Percentiles rank a stretch among this genome's conserved stretches.
phyloP scores from a whole-genome alignment of 208 protist species.

The Crithidia thermophila region DNA sequence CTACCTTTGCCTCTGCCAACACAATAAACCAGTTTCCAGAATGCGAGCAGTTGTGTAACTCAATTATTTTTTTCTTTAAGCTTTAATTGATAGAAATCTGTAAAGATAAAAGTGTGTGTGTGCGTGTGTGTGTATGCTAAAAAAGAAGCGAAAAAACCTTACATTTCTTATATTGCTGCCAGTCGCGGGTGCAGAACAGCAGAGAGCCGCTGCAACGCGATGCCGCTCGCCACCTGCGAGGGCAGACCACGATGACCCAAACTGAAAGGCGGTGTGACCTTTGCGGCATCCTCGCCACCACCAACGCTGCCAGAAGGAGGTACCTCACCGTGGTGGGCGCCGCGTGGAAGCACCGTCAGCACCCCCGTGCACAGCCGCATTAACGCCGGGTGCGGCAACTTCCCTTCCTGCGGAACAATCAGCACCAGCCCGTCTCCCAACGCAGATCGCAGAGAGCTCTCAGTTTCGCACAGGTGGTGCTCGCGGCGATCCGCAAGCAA shows the following conservation, averaged over 20 bases:
- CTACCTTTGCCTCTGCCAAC: no score
- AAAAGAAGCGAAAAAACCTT: background rate
- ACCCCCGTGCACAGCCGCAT: conserved; percentile 61
- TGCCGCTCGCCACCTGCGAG: conserved; percentile 76
- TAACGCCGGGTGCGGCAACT: conserved; percentile 68
- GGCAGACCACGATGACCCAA: conserved; percentile 54
- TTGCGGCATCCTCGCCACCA: background rate
- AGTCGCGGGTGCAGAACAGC: conserved; percentile 72
- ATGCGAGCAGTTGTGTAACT: no score
- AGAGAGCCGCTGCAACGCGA: conserved; percentile 84
- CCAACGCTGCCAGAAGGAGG: no score
- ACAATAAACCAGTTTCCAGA: no score
- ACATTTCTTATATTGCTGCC: conserved; percentile 35
- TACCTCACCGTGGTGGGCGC: background rate
- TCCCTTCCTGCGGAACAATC: conserved; percentile 81
- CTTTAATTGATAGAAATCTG: no score
- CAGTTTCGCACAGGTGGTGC: conserved; percentile 50
- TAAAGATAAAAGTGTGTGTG: background rate
- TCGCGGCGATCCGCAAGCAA: conserved; percentile 10
- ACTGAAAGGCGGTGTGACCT: background rate
- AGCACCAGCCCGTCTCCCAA: conserved; percentile 44
- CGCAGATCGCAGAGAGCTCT: conserved; percentile 37
- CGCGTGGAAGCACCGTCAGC: conserved; percentile 47
- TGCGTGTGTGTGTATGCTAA: background rate
- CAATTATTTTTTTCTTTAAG: background rate